phyloP scores from a whole-genome alignment of 1,284 basidiomycete species.

The Melampsora americana region DNA sequence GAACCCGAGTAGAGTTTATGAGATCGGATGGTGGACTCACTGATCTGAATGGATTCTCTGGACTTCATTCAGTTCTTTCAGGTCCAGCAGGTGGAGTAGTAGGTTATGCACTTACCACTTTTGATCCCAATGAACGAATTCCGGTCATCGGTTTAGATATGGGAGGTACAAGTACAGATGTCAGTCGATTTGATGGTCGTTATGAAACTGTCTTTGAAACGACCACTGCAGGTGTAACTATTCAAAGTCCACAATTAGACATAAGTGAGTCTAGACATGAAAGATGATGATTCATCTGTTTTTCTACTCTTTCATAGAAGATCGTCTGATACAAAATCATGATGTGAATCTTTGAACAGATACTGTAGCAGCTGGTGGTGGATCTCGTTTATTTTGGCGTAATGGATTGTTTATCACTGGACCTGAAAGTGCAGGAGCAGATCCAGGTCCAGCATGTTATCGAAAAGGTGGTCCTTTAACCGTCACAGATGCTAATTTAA shows the following conservation, averaged over 20 bases:
- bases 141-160: conserved; percentile 80
- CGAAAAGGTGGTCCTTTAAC: conserved; percentile 80
- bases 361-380: conserved; percentile 75
- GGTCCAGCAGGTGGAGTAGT: conserved; percentile 86
- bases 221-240: conserved; percentile 81
- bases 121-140: conserved; percentile 65
- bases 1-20: conserved; percentile 66
- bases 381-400: conserved; percentile 72
- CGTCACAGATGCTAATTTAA: conserved; percentile 79
- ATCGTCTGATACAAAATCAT: not conserved
- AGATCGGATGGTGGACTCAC: conserved; percentile 81
- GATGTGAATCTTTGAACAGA: conserved; percentile 11
- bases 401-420: conserved; percentile 80
- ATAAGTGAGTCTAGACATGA: conserved; percentile 44
- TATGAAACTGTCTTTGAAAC: conserved; percentile 88
- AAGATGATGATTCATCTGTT: conserved; percentile 16
- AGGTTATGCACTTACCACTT: conserved; percentile 77
- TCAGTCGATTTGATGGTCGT: conserved; percentile 77
- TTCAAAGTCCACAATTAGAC: conserved; percentile 72
- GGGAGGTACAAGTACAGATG: conserved; percentile 85
- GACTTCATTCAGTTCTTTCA: conserved; percentile 79
- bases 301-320: conserved; percentile 18
- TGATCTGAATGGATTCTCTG: conserved; percentile 77
- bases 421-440: conserved; percentile 75
- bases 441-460: conserved; percentile 74